A percentile compares a stretch with the other conserved stretches of the same genome.
These are phyloP conservation scores for Claviceps humidiphila DNA, from an alignment of 2,329 filamentous ascomycete species.

Conservation along the genomic window DNA sequence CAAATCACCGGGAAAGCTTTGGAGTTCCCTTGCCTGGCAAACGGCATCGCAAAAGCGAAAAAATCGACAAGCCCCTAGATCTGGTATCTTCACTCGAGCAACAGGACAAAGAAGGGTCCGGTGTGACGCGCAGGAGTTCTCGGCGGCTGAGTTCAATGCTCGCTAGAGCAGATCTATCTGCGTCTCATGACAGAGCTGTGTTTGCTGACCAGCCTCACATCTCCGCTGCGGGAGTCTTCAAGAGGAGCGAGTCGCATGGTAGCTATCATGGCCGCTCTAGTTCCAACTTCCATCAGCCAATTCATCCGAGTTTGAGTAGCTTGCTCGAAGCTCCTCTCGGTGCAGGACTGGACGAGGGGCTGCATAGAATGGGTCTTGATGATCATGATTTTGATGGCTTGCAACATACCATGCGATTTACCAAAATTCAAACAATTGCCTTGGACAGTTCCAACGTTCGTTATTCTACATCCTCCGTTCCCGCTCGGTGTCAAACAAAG, in stretches of 20 bases:
- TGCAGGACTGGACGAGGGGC: constrained; percentile 55
- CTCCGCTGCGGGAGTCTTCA: constrained; percentile 29
- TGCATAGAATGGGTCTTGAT: constrained; percentile 59
- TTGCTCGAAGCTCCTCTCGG: constrained; percentile 58
- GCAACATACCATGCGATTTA: constrained; percentile 57
- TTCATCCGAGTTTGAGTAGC: constrained; percentile 43
- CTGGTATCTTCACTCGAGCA: constrained; percentile 60
- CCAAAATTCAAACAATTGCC: constrained; percentile 55
- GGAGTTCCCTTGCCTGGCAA: constrained; percentile 44
- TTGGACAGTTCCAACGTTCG: constrained; percentile 47
- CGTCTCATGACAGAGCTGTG: constrained; percentile 67
- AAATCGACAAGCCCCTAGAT: constrained; percentile 40
- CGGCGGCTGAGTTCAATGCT: constrained; percentile 84
- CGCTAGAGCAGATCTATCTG: constrained; percentile 73
- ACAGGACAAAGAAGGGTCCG: constrained; percentile 41
- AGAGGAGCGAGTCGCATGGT: constrained; percentile 59
- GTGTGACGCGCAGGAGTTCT: constrained; percentile 44
- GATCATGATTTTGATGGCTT: constrained; percentile 61
- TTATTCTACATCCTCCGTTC: constrained; percentile 42
- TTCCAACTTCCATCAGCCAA: constrained; percentile 30
- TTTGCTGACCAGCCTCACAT: constrained; percentile 54
- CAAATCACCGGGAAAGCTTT: constrained; percentile 65
- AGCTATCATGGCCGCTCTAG: constrained; percentile 26
- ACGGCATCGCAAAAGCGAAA: constrained; percentile 38
- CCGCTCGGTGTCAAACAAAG: constrained; percentile 41